Percentiles rank a stretch among this genome's conserved stretches.
phyloP scores from a whole-genome alignment of 176 grass and related monocot species.

The Tillandsia fasciculata region DNA sequence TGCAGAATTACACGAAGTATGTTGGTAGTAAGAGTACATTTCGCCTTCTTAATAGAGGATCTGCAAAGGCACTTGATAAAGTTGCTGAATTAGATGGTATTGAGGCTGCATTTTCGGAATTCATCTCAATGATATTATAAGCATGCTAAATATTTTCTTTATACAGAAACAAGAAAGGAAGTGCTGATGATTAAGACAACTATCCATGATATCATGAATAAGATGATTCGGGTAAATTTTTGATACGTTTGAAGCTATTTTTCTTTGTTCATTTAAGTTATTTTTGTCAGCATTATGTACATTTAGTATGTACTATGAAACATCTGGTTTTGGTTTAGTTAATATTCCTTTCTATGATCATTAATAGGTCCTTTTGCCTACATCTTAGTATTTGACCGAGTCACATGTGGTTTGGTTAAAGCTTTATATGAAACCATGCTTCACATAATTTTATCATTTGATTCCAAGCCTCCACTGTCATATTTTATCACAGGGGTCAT shows the following conservation, averaged over 20 bases:
- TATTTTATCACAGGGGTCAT: too few relatives aligned
- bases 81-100: slow-evolving; percentile 91
- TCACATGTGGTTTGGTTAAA: too few relatives aligned
- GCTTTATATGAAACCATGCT: too few relatives aligned
- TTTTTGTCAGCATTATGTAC: background rate
- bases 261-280: background rate
- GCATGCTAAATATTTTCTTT: slow-evolving; percentile 12
- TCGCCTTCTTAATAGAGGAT: slow-evolving; percentile 95
- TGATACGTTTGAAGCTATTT: background rate
- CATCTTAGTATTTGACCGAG: too few relatives aligned
- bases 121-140: slow-evolving; percentile 5
- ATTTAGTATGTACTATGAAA: background rate
- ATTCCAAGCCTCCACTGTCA: too few relatives aligned
- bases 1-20: slow-evolving; percentile 84
- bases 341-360: too few relatives aligned
- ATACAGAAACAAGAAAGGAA: slow-evolving; percentile 84
- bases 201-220: slow-evolving; percentile 95
- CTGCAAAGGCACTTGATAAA: slow-evolving; percentile 98
- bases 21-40: slow-evolving; percentile 97
- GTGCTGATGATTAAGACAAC: slow-evolving; percentile 84
- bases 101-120: background rate
- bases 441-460: too few relatives aligned
- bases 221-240: slow-evolving; percentile 78
- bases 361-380: too few relatives aligned
- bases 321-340: background rate